Evolutionary conservation across 345 rosid species (phyloP).

Genomic region (Geranium rotundifolium): DNA sequence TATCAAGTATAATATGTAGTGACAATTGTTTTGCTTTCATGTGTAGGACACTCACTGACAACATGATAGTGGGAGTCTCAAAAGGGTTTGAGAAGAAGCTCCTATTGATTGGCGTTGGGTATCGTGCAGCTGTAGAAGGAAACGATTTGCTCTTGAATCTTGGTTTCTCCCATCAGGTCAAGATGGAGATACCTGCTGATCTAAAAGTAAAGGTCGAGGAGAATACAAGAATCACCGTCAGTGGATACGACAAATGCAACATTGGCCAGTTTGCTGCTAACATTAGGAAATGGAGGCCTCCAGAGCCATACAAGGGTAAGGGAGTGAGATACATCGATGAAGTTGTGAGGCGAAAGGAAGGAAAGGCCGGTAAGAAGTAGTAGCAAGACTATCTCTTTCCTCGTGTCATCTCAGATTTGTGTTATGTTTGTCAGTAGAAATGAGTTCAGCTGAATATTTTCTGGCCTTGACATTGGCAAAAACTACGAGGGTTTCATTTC

Average conservation of each 20-base stretch:
- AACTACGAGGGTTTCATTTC: not conserved
- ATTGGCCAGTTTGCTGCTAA: conserved; percentile 90
- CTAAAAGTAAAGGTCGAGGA: conserved; percentile 79
- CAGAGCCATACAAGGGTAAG: conserved; percentile 96
- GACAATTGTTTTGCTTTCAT: too few relatives aligned
- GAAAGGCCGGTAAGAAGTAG: conserved; percentile 97
- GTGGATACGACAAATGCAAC: conserved; percentile 64
- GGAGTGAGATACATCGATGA: conserved; percentile 88
- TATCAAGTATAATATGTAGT: not conserved
- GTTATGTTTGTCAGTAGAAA: not conserved
- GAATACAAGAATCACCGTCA: conserved; percentile 56
- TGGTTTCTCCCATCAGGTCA: conserved; percentile 88
- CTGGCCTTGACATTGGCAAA: not conserved
- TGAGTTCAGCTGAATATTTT: not conserved
- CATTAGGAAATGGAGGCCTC: conserved; percentile 86
- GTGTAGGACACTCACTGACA: conserved; percentile 77
- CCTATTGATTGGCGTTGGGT: conserved; percentile 79
- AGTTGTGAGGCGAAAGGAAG: conserved; percentile 70
- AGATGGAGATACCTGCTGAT: conserved; percentile 68
- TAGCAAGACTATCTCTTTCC: conserved; percentile 12
- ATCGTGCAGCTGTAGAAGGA: conserved; percentile 75
- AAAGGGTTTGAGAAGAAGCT: conserved; percentile 96
- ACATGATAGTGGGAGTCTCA: conserved; percentile 93
- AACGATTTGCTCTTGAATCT: conserved; percentile 68
- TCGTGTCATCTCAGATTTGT: not conserved